These are phyloP conservation scores for Colletotrichum spinosum DNA, from an alignment of 2,329 filamentous ascomycete genomes.

Conservation along the genomic window DNA sequence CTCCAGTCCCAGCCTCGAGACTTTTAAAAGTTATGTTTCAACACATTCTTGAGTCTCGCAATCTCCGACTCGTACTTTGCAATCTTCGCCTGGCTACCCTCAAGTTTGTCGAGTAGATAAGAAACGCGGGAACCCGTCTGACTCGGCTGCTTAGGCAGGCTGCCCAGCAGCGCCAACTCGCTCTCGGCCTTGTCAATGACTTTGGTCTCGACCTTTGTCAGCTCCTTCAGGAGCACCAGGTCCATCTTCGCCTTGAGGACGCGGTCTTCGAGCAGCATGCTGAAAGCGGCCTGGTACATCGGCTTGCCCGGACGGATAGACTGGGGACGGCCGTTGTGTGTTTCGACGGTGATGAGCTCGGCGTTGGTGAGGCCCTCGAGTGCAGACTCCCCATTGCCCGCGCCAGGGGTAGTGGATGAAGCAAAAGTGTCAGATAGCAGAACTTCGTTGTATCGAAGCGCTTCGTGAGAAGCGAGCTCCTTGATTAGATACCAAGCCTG, in stretches of 20 bases:
- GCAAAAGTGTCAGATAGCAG: conserved; percentile 82
- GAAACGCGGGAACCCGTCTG: conserved; percentile 75
- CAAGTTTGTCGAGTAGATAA: conserved; percentile 81
- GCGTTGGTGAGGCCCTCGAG: conserved; percentile 85
- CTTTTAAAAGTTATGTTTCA: conserved; percentile 53
- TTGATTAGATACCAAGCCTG: conserved; percentile 94
- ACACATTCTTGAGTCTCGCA: conserved; percentile 75
- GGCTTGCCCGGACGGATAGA: conserved; percentile 85
- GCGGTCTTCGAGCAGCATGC: conserved; percentile 74
- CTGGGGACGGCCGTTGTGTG: conserved; percentile 80
- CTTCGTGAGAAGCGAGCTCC: conserved; percentile 74
- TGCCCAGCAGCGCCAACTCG: conserved; percentile 79
- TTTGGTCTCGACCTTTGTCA: conserved; percentile 77
- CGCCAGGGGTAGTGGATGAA: conserved; percentile 58
- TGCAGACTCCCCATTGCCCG: conserved; percentile 75
- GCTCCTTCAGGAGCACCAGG: conserved; percentile 74
- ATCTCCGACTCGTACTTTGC: conserved; percentile 80
- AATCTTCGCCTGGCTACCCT: conserved; percentile 80
- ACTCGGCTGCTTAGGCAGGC: conserved; percentile 75
- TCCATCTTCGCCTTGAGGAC: conserved; percentile 81
- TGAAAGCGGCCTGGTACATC: conserved; percentile 87
- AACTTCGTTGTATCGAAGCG: conserved; percentile 86
- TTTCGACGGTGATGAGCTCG: conserved; percentile 84
- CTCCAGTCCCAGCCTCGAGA: background rate
- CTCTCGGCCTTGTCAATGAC: conserved; percentile 82